Base-by-base conservation (phyloP, 306 rosid genomes). In the Quercus aquifolioides region DNA sequence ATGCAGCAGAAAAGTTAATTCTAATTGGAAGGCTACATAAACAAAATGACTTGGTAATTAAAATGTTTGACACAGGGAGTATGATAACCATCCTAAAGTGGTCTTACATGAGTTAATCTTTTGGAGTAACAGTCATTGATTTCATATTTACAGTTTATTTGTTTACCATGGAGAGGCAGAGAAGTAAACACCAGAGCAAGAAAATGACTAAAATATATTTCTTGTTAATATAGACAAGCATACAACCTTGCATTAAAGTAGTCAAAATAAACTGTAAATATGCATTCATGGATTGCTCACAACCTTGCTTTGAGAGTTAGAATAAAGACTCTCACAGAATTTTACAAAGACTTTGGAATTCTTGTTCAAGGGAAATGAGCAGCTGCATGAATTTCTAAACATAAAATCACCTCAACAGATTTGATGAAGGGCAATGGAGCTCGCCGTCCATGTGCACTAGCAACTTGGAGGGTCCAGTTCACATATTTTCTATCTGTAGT, bases 391-490 rank as follows among this genome's bases (percentile, higher is more conserved):
- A 73, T 72, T 9, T 80, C 58, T 73, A 58, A 59, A 46, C 49
- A 46, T 30, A 80, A 79, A 73, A 78, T 90, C 86, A 95, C 99
- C 98, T 95, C 97, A 9, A 95, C 90, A 79, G 93, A 95, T 84
- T 88, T 80, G 70, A 95, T 74, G 89, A 92, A 95, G 18, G 98
- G 90, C 82, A 95, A 84, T 69, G 91, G 80, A 73, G 99, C 97
- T 87, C 90, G 93, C 69, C 71, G 91, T 69, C 92, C 92, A 78
- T 95, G 98, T 58, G 84, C 85, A 79, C 99, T 92, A 63, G 88
- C 90, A 49, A 95, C 73, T 63, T 96, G 97, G 84, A 95, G 97
- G 69, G 88, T 91, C 99, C 98, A 95, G 87, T 91, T 93, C 81
- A 93, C 96, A 84, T 85, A 87, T 84, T 82, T 90, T 87, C 87